A percentile compares a stretch with the other conserved stretches of the same genome.
phyloP scores from a whole-genome alignment of 2,329 filamentous ascomycete genomes.

The Daldinia eschscholtzii region DNA sequence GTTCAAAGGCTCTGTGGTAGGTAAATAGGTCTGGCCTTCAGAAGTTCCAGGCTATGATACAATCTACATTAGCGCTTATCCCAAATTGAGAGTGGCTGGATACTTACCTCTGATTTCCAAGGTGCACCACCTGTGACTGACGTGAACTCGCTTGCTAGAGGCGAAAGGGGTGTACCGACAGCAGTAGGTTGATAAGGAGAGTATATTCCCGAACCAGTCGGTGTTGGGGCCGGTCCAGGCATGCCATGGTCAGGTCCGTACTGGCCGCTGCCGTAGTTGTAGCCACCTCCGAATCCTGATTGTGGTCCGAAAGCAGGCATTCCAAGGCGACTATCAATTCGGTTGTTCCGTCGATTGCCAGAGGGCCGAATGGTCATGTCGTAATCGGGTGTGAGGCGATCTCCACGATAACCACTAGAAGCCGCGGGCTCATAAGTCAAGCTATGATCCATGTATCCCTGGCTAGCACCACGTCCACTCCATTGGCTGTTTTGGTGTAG shows the following conservation, averaged over 20 bases:
- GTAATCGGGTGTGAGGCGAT: constrained; percentile 63
- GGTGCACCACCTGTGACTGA: constrained; percentile 59
- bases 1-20: constrained; percentile 91
- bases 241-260: constrained; percentile 55
- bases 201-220: constrained; percentile 53
- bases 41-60: constrained; percentile 59
- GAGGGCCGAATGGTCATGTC: constrained; percentile 61
- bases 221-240: constrained; percentile 51
- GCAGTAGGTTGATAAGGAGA: constrained; percentile 47
- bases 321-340: constrained; percentile 59
- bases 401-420: constrained; percentile 59
- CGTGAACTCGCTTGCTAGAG: constrained; percentile 81
- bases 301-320: constrained; percentile 53
- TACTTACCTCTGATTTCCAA: constrained; percentile 69
- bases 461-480: constrained; percentile 59
- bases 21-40: constrained; percentile 81
- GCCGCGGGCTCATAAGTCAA: constrained; percentile 52
- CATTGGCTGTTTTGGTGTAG: constrained; percentile 60
- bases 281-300: constrained; percentile 51
- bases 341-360: constrained; percentile 60
- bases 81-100: constrained; percentile 23
- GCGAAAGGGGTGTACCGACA: constrained; percentile 73
- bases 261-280: constrained; percentile 52
- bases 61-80: constrained; percentile 44
- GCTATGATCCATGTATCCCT: constrained; percentile 58